These are phyloP conservation scores for Phlebopus sp. DNA, from an alignment of 1,284 basidiomycete genomes.

Conservation along the genomic window DNA sequence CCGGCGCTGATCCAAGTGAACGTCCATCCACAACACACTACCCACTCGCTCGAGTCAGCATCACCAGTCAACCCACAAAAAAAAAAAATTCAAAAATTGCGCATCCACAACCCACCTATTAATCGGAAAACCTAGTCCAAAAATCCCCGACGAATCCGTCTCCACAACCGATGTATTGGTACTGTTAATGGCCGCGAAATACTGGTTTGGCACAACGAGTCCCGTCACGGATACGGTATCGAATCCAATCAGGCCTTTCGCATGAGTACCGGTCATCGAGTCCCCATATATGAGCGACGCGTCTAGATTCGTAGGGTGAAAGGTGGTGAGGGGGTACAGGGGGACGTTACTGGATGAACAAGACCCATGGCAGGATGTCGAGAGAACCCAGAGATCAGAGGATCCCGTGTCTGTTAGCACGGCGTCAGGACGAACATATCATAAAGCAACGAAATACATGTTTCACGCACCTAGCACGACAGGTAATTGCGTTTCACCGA, in stretches of 20 bases:
- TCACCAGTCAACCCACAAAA: background rate
- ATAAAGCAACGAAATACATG: background rate
- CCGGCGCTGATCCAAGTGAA: slow-evolving; percentile 20
- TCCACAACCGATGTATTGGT: slow-evolving; percentile 49
- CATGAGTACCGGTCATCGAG: slow-evolving; percentile 51
- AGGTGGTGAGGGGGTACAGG: slow-evolving; percentile 39
- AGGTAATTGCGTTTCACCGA: slow-evolving; percentile 41
- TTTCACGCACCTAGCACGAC: slow-evolving; percentile 43
- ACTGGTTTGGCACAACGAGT: slow-evolving; percentile 40
- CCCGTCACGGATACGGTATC: slow-evolving; percentile 46
- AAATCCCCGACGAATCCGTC: slow-evolving; percentile 47
- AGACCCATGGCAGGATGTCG: slow-evolving; percentile 38
- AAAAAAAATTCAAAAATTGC: too few relatives aligned
- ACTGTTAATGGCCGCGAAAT: slow-evolving; percentile 51
- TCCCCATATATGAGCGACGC: slow-evolving; percentile 52
- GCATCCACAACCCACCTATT: slow-evolving; percentile 39
- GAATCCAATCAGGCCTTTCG: slow-evolving; percentile 46
- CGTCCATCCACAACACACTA: slow-evolving; percentile 33
- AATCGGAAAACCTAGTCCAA: slow-evolving; percentile 59
- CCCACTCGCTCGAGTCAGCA: background rate
- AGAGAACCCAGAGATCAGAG: slow-evolving; percentile 57
- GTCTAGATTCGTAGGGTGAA: slow-evolving; percentile 39
- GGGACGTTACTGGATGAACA: slow-evolving; percentile 31
- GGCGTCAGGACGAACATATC: too few relatives aligned
- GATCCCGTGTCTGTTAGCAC: slow-evolving; percentile 49